phyloP scores from a whole-genome alignment of 2,329 filamentous ascomycete species.

The Fusarium pseudocircinatum region DNA sequence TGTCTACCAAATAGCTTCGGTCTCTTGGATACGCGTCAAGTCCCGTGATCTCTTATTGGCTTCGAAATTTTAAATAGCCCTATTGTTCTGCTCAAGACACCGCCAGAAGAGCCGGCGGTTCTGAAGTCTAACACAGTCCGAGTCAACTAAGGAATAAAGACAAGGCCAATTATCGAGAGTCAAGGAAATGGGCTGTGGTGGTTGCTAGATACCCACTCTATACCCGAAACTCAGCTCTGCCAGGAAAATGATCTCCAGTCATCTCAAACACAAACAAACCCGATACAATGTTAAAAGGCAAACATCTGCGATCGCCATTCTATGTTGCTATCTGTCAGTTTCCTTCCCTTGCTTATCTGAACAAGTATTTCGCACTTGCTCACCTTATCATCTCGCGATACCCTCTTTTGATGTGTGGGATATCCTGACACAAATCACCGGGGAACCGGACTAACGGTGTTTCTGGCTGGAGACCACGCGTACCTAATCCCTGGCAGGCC shows the following conservation, averaged over 20 bases:
- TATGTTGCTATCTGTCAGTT: background rate
- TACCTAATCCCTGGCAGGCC: slow-evolving; percentile 6
- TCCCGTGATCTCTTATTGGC: background rate
- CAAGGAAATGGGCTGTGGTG: background rate
- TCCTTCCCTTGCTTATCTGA: background rate
- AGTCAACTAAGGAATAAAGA: background rate
- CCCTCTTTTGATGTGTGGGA: background rate
- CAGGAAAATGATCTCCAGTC: slow-evolving; percentile 25
- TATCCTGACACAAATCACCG: background rate
- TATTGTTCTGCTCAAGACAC: slow-evolving; percentile 25
- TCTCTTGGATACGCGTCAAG: background rate
- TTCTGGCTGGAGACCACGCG: slow-evolving; percentile 3
- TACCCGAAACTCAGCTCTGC: slow-evolving; percentile 4
- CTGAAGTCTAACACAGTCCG: background rate
- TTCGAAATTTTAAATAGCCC: background rate
- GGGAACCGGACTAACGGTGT: slow-evolving; percentile 2
- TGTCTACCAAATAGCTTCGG: background rate
- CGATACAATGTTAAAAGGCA: background rate
- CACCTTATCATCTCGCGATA: slow-evolving; percentile 7
- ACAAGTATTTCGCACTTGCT: background rate
- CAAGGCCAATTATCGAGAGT: background rate
- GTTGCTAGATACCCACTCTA: slow-evolving; percentile 5
- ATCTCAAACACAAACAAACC: background rate
- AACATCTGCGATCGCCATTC: background rate
- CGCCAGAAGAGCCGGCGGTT: background rate